Evolutionary conservation across 2,329 filamentous ascomycete species (phyloP).

Genomic region (Hypoxylon sp.): DNA sequence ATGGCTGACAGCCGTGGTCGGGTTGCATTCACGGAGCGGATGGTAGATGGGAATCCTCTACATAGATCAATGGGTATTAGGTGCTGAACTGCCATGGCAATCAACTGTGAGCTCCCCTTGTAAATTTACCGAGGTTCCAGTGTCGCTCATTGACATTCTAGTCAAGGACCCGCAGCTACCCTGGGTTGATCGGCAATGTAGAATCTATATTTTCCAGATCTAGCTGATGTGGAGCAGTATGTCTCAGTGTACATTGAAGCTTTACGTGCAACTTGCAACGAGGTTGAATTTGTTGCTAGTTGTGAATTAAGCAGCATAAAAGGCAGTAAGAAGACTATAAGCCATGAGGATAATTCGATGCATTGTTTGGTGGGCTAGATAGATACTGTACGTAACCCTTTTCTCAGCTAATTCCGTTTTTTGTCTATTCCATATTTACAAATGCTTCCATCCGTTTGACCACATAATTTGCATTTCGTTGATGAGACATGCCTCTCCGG

Average conservation of each 20-base stretch:
- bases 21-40: conserved; percentile 25
- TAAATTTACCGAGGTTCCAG: neutral
- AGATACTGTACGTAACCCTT: conserved; percentile 23
- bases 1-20: conserved; percentile 8
- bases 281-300: neutral
- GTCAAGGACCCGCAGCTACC: neutral
- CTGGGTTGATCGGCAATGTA: neutral
- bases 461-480: conserved; percentile 74
- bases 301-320: neutral
- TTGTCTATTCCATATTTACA: conserved; percentile 54
- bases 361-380: conserved; percentile 1
- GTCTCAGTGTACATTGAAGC: neutral
- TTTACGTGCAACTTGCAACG: neutral
- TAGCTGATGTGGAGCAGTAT: neutral
- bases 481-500: conserved; percentile 66
- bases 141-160: neutral
- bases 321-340: neutral
- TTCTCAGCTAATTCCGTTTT: conserved; percentile 23
- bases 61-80: neutral
- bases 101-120: neutral
- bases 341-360: conserved; percentile 5
- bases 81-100: neutral
- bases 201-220: neutral
- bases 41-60: conserved; percentile 18
- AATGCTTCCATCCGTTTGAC: conserved; percentile 71